Percentiles rank a stretch among this genome's conserved stretches.
These are phyloP conservation scores for Furcasterigmium furcatum DNA, from an alignment of 2,329 filamentous ascomycete species.

Conservation along the genomic window DNA sequence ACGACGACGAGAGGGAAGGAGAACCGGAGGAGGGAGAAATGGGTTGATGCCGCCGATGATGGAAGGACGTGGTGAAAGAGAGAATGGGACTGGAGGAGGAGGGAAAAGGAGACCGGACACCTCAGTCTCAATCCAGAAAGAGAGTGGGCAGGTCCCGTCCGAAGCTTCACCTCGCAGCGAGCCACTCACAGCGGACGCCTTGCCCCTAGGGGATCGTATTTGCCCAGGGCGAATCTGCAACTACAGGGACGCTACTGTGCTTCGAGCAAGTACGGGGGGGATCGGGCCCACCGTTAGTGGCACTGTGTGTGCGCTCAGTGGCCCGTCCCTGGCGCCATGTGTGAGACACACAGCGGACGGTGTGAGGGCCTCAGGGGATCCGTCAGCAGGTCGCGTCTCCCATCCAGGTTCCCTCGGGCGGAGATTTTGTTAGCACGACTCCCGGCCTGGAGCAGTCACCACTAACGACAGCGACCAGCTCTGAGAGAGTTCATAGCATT, in stretches of 20 bases:
- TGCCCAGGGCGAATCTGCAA: slow-evolving; percentile 4
- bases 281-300: slow-evolving; percentile 1
- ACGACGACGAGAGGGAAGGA: slow-evolving; percentile 11
- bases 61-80: slow-evolving; percentile 6
- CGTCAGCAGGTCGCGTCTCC: no score
- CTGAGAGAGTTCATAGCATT: no score
- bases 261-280: neutral
- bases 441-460: neutral
- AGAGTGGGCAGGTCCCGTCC: neutral
- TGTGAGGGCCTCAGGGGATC: no score
- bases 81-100: slow-evolving; percentile 6
- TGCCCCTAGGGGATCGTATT: neutral
- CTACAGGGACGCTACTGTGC: neutral
- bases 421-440: neutral
- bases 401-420: neutral
- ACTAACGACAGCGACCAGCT: no score
- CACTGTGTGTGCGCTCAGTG: slow-evolving; percentile 1
- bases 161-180: no score
- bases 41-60: slow-evolving; percentile 3
- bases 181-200: no score
- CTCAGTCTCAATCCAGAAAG: slow-evolving; percentile 3
- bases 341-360: neutral
- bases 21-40: slow-evolving; percentile 12
- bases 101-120: slow-evolving; percentile 7
- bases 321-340: slow-evolving; percentile 4